Evolutionary conservation across 1,139 yeast species (phyloP).

Genomic region (Entelexis sorbosivorans): DNA sequence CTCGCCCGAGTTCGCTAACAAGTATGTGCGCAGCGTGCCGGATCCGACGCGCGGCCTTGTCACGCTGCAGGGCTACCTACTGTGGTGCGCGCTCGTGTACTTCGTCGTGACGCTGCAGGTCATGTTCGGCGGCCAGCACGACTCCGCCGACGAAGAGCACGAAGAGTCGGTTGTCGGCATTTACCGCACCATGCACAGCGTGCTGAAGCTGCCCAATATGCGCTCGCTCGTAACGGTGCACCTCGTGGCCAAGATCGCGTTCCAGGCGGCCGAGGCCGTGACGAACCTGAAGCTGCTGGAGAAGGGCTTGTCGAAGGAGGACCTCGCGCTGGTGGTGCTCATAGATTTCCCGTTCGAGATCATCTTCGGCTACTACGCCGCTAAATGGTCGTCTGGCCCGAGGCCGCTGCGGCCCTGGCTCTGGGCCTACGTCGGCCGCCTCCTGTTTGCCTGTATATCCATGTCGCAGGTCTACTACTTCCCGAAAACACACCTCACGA

Average conservation of each 20-base stretch:
- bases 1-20: constrained; percentile 86
- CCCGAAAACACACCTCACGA: constrained; percentile 43
- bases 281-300: constrained; percentile 87
- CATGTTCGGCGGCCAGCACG: constrained; percentile 37
- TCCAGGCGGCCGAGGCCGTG: constrained; percentile 92
- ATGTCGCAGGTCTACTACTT: constrained; percentile 62
- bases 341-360: constrained; percentile 96
- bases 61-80: constrained; percentile 61
- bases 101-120: constrained; percentile 55
- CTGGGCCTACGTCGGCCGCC: constrained; percentile 75
- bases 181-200: constrained; percentile 68
- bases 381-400: constrained; percentile 78
- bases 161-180: constrained; percentile 32
- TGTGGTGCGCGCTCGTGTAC: constrained; percentile 67
- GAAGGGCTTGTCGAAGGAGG: constrained; percentile 87
- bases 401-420: constrained; percentile 78
- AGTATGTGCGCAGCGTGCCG: constrained; percentile 57
- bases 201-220: constrained; percentile 63
- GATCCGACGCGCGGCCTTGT: constrained; percentile 49
- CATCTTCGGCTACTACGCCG: constrained; percentile 89
- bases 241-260: constrained; percentile 75
- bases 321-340: constrained; percentile 79
- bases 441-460: constrained; percentile 64
- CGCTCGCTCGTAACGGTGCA: constrained; percentile 66
- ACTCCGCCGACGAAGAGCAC: constrained; percentile 24